These are phyloP conservation scores for Anacardium occidentale DNA, from an alignment of 345 rosid genomes.

Conservation along the genomic window DNA sequence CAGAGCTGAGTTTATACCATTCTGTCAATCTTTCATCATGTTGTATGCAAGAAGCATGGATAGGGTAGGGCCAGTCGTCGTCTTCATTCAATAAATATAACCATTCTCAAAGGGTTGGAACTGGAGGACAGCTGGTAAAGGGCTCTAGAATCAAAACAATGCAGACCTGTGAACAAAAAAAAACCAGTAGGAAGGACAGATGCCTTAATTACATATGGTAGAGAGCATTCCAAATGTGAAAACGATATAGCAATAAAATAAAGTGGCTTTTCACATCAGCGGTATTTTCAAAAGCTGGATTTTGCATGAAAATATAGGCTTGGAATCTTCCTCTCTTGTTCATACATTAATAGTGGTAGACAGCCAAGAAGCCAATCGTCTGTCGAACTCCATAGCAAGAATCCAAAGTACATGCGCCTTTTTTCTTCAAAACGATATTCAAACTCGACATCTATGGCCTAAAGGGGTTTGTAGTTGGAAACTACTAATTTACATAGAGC, in stretches of 20 bases:
- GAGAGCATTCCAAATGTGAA: background rate
- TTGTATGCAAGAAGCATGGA: too few relatives aligned
- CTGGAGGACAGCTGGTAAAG: conserved; percentile 25
- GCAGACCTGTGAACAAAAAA: background rate
- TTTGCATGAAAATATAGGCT: background rate
- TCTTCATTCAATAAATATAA: background rate
- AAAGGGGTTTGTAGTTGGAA: too few relatives aligned
- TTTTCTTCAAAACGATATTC: too few relatives aligned
- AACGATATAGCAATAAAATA: background rate
- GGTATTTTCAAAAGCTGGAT: background rate
- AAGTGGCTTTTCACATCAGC: background rate
- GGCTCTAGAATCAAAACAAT: conserved; percentile 5
- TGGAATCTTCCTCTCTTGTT: background rate
- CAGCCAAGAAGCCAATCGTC: background rate
- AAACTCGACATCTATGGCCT: too few relatives aligned
- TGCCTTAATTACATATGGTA: background rate
- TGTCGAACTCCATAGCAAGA: background rate
- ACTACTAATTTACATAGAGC: too few relatives aligned
- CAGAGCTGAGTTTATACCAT: too few relatives aligned
- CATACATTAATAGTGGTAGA: background rate
- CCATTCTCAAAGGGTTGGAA: background rate
- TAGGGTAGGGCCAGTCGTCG: too few relatives aligned
- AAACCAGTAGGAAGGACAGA: background rate
- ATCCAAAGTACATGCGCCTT: background rate
- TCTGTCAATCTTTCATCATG: too few relatives aligned